These are phyloP conservation scores for Pelargonium myrrhifolium DNA, from an alignment of 441 rosid species.

Conservation along the genomic window DNA sequence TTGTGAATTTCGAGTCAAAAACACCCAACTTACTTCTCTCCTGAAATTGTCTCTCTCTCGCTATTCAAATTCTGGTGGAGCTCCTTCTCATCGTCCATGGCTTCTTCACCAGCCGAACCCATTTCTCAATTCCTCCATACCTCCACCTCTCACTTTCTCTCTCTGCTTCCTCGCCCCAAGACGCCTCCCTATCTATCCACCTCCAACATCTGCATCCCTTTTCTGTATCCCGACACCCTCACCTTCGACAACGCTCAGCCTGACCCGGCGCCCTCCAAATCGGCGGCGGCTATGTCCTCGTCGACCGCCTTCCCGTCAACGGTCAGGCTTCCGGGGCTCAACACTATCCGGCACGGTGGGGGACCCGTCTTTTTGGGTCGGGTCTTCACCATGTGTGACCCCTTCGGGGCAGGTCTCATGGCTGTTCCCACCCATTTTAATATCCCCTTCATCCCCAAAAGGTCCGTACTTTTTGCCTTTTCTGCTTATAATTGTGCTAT, in stretches of 20 bases:
- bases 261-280: constrained; percentile 39
- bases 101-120: constrained; percentile 27
- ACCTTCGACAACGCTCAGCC: constrained; percentile 27
- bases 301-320: constrained; percentile 70
- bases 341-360: constrained; percentile 50
- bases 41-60: too few relatives aligned
- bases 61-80: too few relatives aligned
- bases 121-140: constrained; percentile 38
- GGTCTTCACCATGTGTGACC: constrained; percentile 96
- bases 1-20: too few relatives aligned
- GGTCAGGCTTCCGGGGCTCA: constrained; percentile 62
- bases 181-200: constrained; percentile 24
- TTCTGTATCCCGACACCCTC: constrained; percentile 38
- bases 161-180: constrained; percentile 34
- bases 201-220: constrained; percentile 48
- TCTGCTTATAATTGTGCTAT: neutral
- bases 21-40: too few relatives aligned
- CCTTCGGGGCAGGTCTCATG: constrained; percentile 89
- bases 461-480: constrained; percentile 28
- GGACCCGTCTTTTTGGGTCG: constrained; percentile 96
- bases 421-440: constrained; percentile 87
- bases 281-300: constrained; percentile 39
- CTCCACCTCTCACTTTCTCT: constrained; percentile 31
- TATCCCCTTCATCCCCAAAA: constrained; percentile 71
- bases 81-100: constrained; percentile 27